phyloP scores from a whole-genome alignment of 2,329 filamentous ascomycete species.

The Zymoseptoria pseudotritici region DNA sequence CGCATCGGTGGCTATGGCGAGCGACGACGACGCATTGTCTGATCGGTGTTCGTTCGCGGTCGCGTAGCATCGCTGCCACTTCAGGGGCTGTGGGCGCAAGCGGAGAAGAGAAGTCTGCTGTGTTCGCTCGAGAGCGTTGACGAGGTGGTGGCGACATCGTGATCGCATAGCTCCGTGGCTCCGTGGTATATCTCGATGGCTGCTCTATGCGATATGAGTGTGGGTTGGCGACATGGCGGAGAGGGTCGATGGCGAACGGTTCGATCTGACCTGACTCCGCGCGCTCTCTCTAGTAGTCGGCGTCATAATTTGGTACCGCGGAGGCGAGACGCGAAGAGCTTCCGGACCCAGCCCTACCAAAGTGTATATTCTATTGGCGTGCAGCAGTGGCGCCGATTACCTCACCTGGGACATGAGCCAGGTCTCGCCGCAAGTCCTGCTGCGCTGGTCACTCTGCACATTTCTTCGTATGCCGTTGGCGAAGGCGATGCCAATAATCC shows the following conservation, averaged over 20 bases:
- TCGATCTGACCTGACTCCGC: background rate
- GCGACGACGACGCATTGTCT: slow-evolving; percentile 8
- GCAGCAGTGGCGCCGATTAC: background rate
- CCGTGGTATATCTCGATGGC: background rate
- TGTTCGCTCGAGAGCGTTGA: slow-evolving; percentile 26
- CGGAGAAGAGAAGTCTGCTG: slow-evolving; percentile 32
- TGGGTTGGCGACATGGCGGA: background rate
- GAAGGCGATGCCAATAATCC: background rate
- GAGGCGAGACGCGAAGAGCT: background rate
- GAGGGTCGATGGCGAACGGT: background rate
- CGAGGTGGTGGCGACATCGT: slow-evolving; percentile 26
- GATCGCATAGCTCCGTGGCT: slow-evolving; percentile 24
- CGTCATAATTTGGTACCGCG: background rate
- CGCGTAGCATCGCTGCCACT: slow-evolving; percentile 21
- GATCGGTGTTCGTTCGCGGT: slow-evolving; percentile 6
- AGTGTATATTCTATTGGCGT: background rate
- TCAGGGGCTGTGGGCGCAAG: slow-evolving; percentile 23
- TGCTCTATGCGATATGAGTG: background rate
- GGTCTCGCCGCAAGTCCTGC: background rate
- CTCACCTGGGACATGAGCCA: background rate
- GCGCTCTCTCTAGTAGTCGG: background rate
- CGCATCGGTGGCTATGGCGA: slow-evolving; percentile 42
- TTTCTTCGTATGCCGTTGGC: background rate
- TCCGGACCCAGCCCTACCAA: background rate
- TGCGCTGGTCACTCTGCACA: background rate